phyloP scores from a whole-genome alignment of 2,329 filamentous ascomycete genomes.

The Colletotrichum magnum region DNA sequence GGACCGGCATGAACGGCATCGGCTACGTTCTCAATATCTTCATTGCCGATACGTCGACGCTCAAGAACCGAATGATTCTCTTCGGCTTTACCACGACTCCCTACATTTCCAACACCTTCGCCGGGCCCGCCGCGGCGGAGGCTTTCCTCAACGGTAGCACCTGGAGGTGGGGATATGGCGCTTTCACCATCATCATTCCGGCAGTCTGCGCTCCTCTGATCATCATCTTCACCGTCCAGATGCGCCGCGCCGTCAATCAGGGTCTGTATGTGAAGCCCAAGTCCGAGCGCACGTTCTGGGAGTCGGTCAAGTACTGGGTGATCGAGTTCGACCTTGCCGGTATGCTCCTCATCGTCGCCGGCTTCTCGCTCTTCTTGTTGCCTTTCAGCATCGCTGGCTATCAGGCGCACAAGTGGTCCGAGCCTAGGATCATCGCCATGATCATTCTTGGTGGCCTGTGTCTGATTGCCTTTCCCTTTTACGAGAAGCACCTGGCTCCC shows the following conservation, averaged over 20 bases:
- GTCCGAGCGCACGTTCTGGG: constrained; percentile 22
- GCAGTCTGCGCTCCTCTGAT: constrained; percentile 32
- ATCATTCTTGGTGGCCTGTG: constrained; percentile 36
- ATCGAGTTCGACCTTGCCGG: constrained; percentile 55
- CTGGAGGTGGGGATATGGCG: constrained; percentile 62
- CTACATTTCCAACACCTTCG: constrained; percentile 54
- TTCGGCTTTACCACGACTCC: constrained; percentile 51
- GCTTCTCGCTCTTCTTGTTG: constrained; percentile 67
- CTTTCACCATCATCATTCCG: constrained; percentile 71
- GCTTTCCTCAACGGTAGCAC: constrained; percentile 44
- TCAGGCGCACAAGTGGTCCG: constrained; percentile 57
- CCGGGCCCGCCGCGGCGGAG: constrained; percentile 46
- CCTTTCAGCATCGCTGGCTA: constrained; percentile 67
- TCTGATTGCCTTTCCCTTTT: constrained; percentile 22
- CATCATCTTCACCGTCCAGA: constrained; percentile 36
- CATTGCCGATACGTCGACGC: constrained; percentile 49
- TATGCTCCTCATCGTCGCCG: constrained; percentile 62
- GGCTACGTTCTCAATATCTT: constrained; percentile 49
- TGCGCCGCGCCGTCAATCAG: constrained; percentile 37
- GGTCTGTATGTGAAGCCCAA: constrained; percentile 43
- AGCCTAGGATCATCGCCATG: constrained; percentile 61
- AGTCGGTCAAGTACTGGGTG: constrained; percentile 42
- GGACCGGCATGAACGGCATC: constrained; percentile 59
- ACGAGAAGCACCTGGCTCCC: constrained; percentile 63
- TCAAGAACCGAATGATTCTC: constrained; percentile 50